Evolutionary conservation across 768 basidiomycete species (phyloP), one percentile per base, ranked within the genome.

Genomic region (Termitomyces sp.): DNA sequence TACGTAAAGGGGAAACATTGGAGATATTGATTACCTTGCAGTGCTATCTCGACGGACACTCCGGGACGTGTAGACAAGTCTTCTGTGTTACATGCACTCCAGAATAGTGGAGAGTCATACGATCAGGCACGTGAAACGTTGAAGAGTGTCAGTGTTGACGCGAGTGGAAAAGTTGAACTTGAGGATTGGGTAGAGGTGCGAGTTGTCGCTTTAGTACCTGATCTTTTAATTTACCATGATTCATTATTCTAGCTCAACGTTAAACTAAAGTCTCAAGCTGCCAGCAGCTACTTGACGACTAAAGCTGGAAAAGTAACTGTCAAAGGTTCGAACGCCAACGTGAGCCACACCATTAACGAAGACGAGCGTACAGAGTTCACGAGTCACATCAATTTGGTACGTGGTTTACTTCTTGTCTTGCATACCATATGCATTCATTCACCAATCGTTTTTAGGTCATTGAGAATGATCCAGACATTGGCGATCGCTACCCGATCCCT

Each of bases 141-240:
- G 71, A 99, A 99, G 75, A 82, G 87, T 64, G 95, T 98, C 68
- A 90, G 87, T 58, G 86, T 98, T 51, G 96, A 98, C 70, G 88
- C 96, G 6, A 92, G 90, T 70, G 96, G 97, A 46, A 92, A 94
- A 71, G 87, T 99, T 58, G 97, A 98, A 72, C 76, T 98, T 58
- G 97, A 98, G 64, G 97, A 98, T 69, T 99, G 93, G 88, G 95
- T 98, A 46, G 96, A 98, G 83, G 90, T 95, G 62, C 59, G 83
- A 57, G n/a, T 43, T 36, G 42, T 22, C 36, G 43, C 62, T 43
- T 56, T 64, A 58, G 57, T 61, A 63, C 49, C 16, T 47, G 36
- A 42, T 30, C 30, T 42, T 38, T 54, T 28, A 8, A 40, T 32
- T 46, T 10, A 51, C 46, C 28, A 16, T 7, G 7, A 51, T 13